Conservation (phyloP, 345 rosid species). For the Ceriops zippeliana region DNA sequence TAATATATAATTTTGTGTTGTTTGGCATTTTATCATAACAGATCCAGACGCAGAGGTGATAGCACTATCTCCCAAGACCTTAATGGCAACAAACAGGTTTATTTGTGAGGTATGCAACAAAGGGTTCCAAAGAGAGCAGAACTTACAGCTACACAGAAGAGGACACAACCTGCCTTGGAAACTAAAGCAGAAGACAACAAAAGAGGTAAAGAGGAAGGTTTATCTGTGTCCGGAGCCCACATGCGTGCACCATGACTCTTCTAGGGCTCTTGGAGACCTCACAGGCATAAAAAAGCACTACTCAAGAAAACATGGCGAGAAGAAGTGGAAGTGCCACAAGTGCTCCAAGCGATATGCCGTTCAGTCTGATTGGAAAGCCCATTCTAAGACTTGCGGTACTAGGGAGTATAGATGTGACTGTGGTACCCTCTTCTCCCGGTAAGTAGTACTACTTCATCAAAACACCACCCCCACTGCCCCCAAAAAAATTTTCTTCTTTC, state of each 20-base stretch:
- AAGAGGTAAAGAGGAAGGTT: conserved; percentile 25
- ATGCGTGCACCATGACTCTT: conserved; percentile 26
- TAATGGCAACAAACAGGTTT: conserved; percentile 32
- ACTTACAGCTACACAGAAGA: conserved; percentile 26
- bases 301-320: conserved; percentile 27
- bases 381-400: conserved; percentile 21
- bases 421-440: conserved; percentile 26
- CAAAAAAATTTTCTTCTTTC: too few species aligned
- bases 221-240: conserved; percentile 27
- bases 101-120: conserved; percentile 30
- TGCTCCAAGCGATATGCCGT: conserved; percentile 24
- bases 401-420: conserved; percentile 23
- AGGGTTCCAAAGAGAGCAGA: conserved; percentile 29
- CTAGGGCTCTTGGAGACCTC: conserved; percentile 29
- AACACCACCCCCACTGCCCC: not conserved
- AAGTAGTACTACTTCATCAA: not conserved
- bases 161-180: conserved; percentile 30
- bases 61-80: conserved; percentile 27
- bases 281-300: conserved; percentile 25
- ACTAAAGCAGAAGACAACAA: conserved; percentile 26
- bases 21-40: conserved; percentile 15
- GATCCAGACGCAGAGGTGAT: conserved; percentile 32
- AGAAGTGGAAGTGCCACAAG: conserved; percentile 28
- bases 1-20: conserved; percentile 7
- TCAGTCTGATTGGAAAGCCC: conserved; percentile 30